These are phyloP conservation scores for Tuber indicum DNA, from an alignment of 495 filamentous ascomycete genomes.

Conservation along the genomic window DNA sequence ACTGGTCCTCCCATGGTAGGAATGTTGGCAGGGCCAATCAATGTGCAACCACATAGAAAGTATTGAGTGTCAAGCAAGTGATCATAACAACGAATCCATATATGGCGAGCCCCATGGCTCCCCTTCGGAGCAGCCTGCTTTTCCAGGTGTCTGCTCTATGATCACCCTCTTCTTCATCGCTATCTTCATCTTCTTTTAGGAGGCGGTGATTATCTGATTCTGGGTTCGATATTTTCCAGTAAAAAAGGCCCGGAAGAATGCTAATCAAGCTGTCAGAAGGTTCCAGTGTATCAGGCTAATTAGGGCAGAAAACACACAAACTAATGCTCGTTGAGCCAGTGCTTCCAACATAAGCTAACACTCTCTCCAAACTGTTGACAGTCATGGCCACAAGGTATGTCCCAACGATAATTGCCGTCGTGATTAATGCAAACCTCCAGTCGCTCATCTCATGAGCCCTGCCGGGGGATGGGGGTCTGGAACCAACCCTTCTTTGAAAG, in stretches of 20 bases:
- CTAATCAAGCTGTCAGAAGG: conserved; percentile 15
- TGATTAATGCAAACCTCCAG: conserved; percentile 80
- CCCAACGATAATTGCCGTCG: conserved; percentile 71
- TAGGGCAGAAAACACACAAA: conserved; percentile 47
- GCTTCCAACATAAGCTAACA: conserved; percentile 89
- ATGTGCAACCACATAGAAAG: conserved; percentile 48
- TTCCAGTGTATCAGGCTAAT: neutral
- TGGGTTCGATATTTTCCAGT: conserved; percentile 92
- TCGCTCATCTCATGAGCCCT: conserved; percentile 63
- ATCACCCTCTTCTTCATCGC: conserved; percentile 50
- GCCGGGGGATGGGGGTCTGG: conserved; percentile 32
- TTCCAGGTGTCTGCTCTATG: conserved; percentile 43
- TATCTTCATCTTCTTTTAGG: conserved; percentile 82
- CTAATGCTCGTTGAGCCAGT: conserved; percentile 91
- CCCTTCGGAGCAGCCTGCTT: conserved; percentile 56
- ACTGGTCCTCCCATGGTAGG: neutral
- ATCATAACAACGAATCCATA: conserved; percentile 88
- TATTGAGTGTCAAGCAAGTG: conserved; percentile 77
- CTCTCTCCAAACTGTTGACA: conserved; percentile 79
- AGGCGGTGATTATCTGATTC: conserved; percentile 76
- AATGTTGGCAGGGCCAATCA: neutral
- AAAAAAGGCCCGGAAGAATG: conserved; percentile 91
- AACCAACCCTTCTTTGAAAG: conserved; percentile 43
- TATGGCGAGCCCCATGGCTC: conserved; percentile 67
- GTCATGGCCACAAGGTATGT: conserved; percentile 85